phyloP scores from a whole-genome alignment of 1,139 yeast genomes.

The Nakaseomyces bracarensis region DNA sequence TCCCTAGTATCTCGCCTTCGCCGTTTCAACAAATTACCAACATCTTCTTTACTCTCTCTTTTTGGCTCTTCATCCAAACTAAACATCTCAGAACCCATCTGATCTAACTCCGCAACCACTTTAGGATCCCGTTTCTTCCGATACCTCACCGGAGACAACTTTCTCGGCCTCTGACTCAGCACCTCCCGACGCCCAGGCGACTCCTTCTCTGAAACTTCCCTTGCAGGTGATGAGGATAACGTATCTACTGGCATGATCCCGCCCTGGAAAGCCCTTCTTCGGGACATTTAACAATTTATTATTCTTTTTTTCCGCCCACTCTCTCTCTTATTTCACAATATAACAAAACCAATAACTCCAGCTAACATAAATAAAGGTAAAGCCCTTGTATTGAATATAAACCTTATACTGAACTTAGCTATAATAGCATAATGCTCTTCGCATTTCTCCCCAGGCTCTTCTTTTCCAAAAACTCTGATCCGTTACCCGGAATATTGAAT shows the following conservation, averaged over 20 bases:
- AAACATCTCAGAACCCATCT: constrained; percentile 2
- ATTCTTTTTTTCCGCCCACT: no score
- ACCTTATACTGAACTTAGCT: no score
- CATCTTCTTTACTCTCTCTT: no score
- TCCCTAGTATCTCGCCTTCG: neutral
- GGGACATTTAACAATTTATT: no score
- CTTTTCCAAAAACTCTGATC: no score
- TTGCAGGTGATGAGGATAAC: constrained; percentile 7
- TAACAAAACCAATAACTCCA: no score
- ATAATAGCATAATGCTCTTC: no score
- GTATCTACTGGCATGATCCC: constrained; percentile 8
- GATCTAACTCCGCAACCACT: constrained; percentile 5
- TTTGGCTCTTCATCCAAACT: neutral
- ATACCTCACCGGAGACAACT: constrained; percentile 4
- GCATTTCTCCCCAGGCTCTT: no score
- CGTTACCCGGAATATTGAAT: no score
- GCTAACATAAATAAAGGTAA: no score
- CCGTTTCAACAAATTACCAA: constrained; percentile 2
- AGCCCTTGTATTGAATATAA: no score
- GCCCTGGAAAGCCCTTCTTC: constrained; percentile 6
- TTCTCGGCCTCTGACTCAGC: neutral
- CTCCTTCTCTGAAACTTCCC: neutral
- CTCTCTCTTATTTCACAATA: no score
- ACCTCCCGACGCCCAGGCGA: neutral
- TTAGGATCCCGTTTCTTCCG: constrained; percentile 5